Percentiles rank a stretch among this genome's conserved stretches.
Conservation (phyloP, 208 protist genomes). For the Wallacemonas sp. region DNA sequence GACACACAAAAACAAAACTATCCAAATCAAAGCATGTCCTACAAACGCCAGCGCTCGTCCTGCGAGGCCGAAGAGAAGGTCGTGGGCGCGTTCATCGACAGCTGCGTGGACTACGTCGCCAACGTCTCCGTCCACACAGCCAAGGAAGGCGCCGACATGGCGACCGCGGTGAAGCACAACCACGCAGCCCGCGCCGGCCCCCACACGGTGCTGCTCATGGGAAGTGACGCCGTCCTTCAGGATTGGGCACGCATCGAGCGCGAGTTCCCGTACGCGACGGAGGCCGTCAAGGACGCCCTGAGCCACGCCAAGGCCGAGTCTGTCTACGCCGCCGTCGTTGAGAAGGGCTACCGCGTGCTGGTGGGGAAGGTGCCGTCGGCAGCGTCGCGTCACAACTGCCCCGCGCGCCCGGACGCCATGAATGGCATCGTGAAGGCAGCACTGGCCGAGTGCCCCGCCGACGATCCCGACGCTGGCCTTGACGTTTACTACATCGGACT, state of each 20-base stretch:
- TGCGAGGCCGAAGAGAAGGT: slow-evolving; percentile 57
- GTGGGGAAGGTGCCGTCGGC: slow-evolving; percentile 40
- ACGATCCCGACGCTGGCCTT: slow-evolving; percentile 18
- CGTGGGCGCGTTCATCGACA: slow-evolving; percentile 56
- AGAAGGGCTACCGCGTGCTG: slow-evolving; percentile 32
- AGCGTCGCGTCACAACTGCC: slow-evolving; percentile 84
- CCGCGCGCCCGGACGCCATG: slow-evolving; percentile 59
- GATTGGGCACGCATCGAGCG: slow-evolving; percentile 11
- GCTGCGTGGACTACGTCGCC: slow-evolving; percentile 51
- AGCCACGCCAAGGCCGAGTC: slow-evolving; percentile 18
- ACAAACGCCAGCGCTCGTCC: slow-evolving; percentile 57
- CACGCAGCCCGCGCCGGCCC: background rate
- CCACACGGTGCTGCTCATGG: slow-evolving; percentile 57
- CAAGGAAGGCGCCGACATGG: slow-evolving; percentile 24
- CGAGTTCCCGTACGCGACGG: slow-evolving; percentile 11
- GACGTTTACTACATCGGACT: slow-evolving; percentile 62
- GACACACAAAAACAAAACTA: background rate
- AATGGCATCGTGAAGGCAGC: slow-evolving; percentile 50
- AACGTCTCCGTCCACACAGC: slow-evolving; percentile 59
- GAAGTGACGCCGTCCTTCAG: slow-evolving; percentile 31
- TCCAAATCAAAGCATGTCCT: slow-evolving; percentile 21
- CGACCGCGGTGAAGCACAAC: slow-evolving; percentile 16
- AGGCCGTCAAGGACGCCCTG: slow-evolving; percentile 9
- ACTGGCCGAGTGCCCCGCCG: slow-evolving; percentile 21
- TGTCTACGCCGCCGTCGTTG: slow-evolving; percentile 25